These are phyloP conservation scores for Pachyrhizus erosus DNA, from an alignment of 306 rosid species.

Conservation along the genomic window DNA sequence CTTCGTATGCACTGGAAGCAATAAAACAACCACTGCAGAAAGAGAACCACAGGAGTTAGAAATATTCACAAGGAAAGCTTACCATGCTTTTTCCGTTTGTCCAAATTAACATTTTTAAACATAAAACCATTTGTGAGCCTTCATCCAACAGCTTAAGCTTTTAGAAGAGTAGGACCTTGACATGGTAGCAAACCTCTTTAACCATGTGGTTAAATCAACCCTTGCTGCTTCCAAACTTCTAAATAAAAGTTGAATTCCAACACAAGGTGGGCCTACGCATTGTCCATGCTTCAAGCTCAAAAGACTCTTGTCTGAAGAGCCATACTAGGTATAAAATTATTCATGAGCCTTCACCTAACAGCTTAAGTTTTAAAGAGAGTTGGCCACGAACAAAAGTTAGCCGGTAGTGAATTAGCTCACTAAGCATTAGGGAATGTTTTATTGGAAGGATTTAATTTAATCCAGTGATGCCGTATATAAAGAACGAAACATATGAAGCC, in stretches of 20 bases:
- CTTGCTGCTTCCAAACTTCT: background rate
- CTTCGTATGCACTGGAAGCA: constrained; percentile 90
- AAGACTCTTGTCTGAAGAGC: background rate
- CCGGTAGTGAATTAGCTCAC: too few relatives aligned
- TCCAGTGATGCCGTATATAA: background rate
- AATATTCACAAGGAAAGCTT: constrained; percentile 30
- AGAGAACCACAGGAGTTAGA: constrained; percentile 40
- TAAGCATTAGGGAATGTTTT: too few relatives aligned
- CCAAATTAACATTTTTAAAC: background rate
- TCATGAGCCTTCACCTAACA: constrained; percentile 7
- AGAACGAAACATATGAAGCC: background rate
- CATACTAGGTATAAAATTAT: constrained; percentile 4
- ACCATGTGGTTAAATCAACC: background rate
- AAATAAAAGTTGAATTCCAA: background rate
- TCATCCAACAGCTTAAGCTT: constrained; percentile 24
- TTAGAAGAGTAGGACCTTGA: constrained; percentile 18
- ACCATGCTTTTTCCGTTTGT: constrained; percentile 26
- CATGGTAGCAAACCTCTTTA: background rate
- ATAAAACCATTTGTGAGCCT: constrained; percentile 9
- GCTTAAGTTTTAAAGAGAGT: background rate
- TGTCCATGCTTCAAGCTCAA: background rate
- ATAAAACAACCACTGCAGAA: constrained; percentile 91
- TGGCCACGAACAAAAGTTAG: background rate
- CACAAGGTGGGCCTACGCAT: background rate
- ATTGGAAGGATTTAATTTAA: too few relatives aligned